Evolutionary conservation across 768 basidiomycete species (phyloP), one percentile per base, ranked within the genome.

Genomic region (Mycena metata): DNA sequence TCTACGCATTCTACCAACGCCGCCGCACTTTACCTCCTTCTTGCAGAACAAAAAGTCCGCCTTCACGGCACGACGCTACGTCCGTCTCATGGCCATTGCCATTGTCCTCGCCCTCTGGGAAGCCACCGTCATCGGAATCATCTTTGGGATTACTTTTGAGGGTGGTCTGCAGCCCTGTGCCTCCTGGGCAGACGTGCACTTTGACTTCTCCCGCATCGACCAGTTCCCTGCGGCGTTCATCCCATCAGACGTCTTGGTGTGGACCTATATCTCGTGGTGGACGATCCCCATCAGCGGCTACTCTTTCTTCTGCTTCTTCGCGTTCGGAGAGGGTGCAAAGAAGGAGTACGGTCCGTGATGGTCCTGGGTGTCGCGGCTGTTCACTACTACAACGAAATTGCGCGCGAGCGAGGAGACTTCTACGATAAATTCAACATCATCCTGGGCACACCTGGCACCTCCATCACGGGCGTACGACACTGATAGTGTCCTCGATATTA

Each of bases 101-200:
- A n/a, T 19, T n/a, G 16, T 55, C n/a, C 54, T 55, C 36, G 54
- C 33, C 15, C n/a, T 52, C 5, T 52, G 51, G 51, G 51, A 36
- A 5, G 51, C 51, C 13, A 16, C 33, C 51, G 51, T 52, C 33
- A 35, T 52, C 17, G 33, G 51, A 5, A 8, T 52, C 51, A n/a
- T 52, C 30, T 52, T 35, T 30, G 13, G 30, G 30, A 5, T 52
- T 30, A 35, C 51, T 7, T 33, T 36, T 30, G 15, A 30, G 30
- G 33, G 19, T 15, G 33, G 33, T 6, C 8, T 55, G 4, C 36
- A 5, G 19, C 54, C 54, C 3, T 55, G 39, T 35, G 39, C 16
- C 35, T 55, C 54, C 35, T 55, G 54, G 54, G 54, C 54, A 9
- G 35, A 41, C 36, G 54, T 55, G 54, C 54, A 55, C 54, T 55